Conservation (phyloP, 2,329 filamentous ascomycete species). For the Trichoderma sp. region DNA sequence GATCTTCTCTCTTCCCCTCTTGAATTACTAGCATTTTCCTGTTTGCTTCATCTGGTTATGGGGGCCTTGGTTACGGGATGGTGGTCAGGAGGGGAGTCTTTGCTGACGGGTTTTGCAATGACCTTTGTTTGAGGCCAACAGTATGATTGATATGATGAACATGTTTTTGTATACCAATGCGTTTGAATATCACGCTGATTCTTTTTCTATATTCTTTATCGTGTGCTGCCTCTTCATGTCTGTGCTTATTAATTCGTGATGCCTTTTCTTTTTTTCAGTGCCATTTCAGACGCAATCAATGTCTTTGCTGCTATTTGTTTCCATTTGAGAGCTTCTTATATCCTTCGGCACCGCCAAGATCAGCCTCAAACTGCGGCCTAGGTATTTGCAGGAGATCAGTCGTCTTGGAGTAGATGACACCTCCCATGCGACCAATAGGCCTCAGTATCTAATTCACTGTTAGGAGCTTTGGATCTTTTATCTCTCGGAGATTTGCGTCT, state of each 20-base stretch:
- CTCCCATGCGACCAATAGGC: constrained; percentile 75
- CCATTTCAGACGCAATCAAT: background rate
- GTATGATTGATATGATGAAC: constrained; percentile 15
- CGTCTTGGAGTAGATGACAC: constrained; percentile 76
- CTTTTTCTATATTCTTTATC: background rate
- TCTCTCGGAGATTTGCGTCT: too few relatives aligned
- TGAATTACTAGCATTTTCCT: constrained; percentile 1
- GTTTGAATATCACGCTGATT: constrained; percentile 10
- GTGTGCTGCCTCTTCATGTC: background rate
- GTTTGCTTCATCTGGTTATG: background rate
- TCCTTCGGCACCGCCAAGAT: constrained; percentile 52
- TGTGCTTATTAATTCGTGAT: background rate
- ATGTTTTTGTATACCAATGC: constrained; percentile 15
- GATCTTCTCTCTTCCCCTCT: background rate
- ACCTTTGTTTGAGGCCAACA: background rate
- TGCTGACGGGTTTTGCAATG: background rate
- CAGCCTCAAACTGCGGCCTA: constrained; percentile 55
- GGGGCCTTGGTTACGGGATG: background rate
- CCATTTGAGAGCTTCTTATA: constrained; percentile 53
- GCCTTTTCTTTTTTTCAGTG: background rate
- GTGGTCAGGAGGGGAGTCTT: background rate
- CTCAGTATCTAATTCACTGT: constrained; percentile 55
- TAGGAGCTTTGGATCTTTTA: background rate
- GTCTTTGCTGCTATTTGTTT: constrained; percentile 23
- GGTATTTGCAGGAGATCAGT: constrained; percentile 70